Evolutionary conservation across 2,329 filamentous ascomycete genomes (phyloP).

Genomic region (Cytospora leucostoma): DNA sequence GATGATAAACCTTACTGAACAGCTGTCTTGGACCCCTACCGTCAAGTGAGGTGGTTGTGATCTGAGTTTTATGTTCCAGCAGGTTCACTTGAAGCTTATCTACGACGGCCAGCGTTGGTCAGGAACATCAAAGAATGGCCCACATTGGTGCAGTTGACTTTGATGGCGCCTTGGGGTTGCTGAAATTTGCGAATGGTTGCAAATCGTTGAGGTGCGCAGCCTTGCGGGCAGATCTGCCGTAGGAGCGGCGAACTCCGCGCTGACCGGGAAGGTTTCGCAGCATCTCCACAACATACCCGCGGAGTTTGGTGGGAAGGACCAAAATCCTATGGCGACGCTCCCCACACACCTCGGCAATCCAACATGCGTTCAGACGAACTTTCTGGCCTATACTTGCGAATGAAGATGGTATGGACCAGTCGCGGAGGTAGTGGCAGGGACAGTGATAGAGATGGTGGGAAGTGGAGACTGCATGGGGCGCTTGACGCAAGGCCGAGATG

Average conservation of each 20-base stretch:
- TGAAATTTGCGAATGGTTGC: constrained; percentile 12
- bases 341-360: background rate
- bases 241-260: constrained; percentile 1
- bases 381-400: background rate
- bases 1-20: background rate
- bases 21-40: background rate
- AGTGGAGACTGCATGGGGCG: background rate
- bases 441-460: background rate
- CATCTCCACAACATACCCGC: constrained; percentile 13
- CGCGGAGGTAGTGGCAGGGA: background rate
- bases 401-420: background rate
- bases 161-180: constrained; percentile 2
- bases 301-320: background rate
- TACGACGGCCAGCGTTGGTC: background rate
- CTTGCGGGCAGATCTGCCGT: constrained; percentile 3
- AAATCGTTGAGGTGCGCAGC: constrained; percentile 1
- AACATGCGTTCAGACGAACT: background rate
- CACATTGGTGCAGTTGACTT: background rate
- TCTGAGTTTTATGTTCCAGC: background rate
- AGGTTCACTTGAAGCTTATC: background rate
- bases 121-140: background rate
- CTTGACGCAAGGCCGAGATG: background rate
- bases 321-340: background rate
- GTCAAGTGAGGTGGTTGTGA: background rate
- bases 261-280: constrained; percentile 3